Evolutionary conservation across 2,329 filamentous ascomycete genomes (phyloP), one percentile per base, ranked within the genome.

Genomic region (Furcasterigmium furcatum): DNA sequence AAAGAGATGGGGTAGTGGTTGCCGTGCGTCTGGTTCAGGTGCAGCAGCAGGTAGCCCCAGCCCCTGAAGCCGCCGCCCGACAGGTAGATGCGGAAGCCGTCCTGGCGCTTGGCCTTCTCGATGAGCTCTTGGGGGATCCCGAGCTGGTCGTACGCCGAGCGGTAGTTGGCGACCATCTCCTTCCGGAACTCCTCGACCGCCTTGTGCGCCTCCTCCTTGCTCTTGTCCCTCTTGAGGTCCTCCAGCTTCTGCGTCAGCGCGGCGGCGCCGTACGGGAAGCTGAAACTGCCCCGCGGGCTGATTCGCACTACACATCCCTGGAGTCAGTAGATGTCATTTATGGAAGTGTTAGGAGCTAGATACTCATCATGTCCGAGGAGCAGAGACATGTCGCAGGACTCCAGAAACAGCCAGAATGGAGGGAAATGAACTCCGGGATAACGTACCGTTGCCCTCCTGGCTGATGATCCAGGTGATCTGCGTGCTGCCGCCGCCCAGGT

Each of bases 31-130:
- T 79, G 72, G 46, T 74, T 77, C 72, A 88, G 81, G 41, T 66
- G 67, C 5, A 68, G 59, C 32, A 88, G 72, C 12, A 87, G 64
- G 55, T 86, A 87, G 2, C 85, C 85, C 81, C 85, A 88, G 3
- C 85, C 85, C 40, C 85, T 70, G 55, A 88, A 87, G 0, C 85
- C 85, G 14, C 84, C 85, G 19, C 84, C 85, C 14, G 81, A 87
- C 6, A 88, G 73, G 52, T 87, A 88, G 1, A 88, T 68, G 4
- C 76, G 74, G 48, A 81, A 76, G 1, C 76, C 74, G 1, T 73
- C 75, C 2, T 70, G 55, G 10, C 59, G 55, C 20, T 67, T 61
- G 2, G 74, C 72, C 39, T 60, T 58, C 13, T 73, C 59, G 1
- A 72, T 51, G 32, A 85, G 61, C 16, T 73, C 67, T 3, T 67